These are phyloP conservation scores for Cucurbita moschata DNA, from an alignment of 306 rosid species.

Conservation along the genomic window DNA sequence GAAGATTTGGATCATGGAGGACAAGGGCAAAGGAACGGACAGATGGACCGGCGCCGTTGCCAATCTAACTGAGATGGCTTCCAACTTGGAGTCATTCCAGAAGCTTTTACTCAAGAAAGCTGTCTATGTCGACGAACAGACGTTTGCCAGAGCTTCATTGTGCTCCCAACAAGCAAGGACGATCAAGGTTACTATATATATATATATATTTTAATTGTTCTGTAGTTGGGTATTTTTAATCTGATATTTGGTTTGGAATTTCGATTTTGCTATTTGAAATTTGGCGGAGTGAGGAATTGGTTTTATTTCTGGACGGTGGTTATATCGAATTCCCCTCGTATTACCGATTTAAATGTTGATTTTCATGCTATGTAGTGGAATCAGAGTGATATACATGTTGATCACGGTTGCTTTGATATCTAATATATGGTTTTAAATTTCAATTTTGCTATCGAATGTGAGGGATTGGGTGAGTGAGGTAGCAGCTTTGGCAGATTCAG, in stretches of 20 bases:
- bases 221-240: background rate
- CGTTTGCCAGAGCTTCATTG: constrained; percentile 79
- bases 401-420: constrained; percentile 29
- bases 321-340: background rate
- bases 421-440: background rate
- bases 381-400: background rate
- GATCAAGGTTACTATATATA: constrained; percentile 34
- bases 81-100: constrained; percentile 69
- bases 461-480: background rate
- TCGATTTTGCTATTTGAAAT: background rate
- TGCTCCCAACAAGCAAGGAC: constrained; percentile 80
- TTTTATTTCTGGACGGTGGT: background rate
- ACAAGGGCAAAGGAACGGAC: constrained; percentile 48
- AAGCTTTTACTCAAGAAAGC: constrained; percentile 76
- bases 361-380: background rate
- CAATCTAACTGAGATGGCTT: constrained; percentile 75
- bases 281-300: background rate
- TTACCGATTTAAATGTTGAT: background rate
- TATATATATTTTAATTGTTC: background rate
- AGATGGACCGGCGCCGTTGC: constrained; percentile 83
- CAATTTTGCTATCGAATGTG: background rate
- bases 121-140: constrained; percentile 72
- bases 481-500: background rate
- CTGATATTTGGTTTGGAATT: background rate
- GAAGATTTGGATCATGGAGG: constrained; percentile 33